Conservation (phyloP, 768 basidiomycete species). For the Leccinum pellstonianum region DNA sequence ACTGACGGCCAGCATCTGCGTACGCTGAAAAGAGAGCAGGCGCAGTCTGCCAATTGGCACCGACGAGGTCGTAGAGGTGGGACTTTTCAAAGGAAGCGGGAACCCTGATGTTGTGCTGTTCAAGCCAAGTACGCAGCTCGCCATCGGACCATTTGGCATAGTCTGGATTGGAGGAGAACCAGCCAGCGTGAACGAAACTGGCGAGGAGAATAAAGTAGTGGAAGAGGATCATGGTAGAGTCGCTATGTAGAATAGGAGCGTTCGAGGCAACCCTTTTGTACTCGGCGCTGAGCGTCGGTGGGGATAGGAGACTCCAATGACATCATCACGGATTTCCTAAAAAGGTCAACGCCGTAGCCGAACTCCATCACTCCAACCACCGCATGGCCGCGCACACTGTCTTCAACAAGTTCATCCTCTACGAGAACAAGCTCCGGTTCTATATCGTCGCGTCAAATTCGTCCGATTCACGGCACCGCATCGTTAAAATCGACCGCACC, state of each 20-base stretch:
- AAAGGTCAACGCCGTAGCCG: background rate
- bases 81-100: constrained; percentile 44
- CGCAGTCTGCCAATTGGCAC: constrained; percentile 53
- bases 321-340: constrained; percentile 23
- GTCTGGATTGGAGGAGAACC: constrained; percentile 47
- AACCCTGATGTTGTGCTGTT: constrained; percentile 58
- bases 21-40: constrained; percentile 35
- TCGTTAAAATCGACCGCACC: constrained; percentile 92
- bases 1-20: constrained; percentile 35
- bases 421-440: constrained; percentile 89
- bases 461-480: constrained; percentile 82
- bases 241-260: background rate
- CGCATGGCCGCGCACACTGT: constrained; percentile 7
- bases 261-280: constrained; percentile 1
- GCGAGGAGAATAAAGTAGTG: constrained; percentile 32
- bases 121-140: constrained; percentile 68
- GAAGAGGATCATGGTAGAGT: constrained; percentile 13
- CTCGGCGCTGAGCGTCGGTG: background rate
- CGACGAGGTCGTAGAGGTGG: constrained; percentile 49
- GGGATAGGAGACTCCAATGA: constrained; percentile 22
- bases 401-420: constrained; percentile 85
- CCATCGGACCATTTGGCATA: constrained; percentile 57
- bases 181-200: constrained; percentile 43
- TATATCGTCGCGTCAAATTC: constrained; percentile 91
- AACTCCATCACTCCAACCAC: background rate